These are phyloP conservation scores for Furcasterigmium furcatum DNA, from an alignment of 2,329 filamentous ascomycete species.

Conservation along the genomic window DNA sequence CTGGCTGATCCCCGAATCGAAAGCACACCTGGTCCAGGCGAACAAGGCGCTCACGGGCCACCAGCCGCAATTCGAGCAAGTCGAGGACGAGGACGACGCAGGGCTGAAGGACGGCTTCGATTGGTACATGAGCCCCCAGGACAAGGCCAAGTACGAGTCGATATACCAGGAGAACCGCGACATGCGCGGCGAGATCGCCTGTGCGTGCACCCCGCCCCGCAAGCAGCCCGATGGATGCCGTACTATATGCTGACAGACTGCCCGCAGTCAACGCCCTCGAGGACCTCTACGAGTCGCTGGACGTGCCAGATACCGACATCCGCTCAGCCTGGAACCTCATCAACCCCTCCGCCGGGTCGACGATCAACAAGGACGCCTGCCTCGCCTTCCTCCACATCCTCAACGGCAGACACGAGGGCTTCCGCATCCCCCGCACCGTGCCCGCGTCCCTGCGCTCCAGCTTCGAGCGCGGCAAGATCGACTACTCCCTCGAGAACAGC, in stretches of 20 bases:
- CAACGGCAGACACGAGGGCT: constrained; percentile 93
- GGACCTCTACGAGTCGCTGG: constrained; percentile 80
- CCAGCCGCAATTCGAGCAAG: constrained; percentile 78
- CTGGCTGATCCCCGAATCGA: constrained; percentile 96
- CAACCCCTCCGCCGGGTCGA: constrained; percentile 79
- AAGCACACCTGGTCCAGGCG: constrained; percentile 85
- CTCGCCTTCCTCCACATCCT: constrained; percentile 96
- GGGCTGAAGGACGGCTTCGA: constrained; percentile 96
- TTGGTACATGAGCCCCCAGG: constrained; percentile 95
- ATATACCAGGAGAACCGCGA: constrained; percentile 94
- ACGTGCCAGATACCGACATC: constrained; percentile 73
- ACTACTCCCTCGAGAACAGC: constrained; percentile 86
- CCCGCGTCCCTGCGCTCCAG: constrained; percentile 86
- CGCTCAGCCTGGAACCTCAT: constrained; percentile 95
- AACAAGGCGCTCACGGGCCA: constrained; percentile 74
- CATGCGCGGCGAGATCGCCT: constrained; percentile 77
- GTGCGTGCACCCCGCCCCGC: constrained; percentile 41
- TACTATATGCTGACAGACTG: constrained; percentile 4
- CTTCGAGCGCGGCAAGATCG: constrained; percentile 94
- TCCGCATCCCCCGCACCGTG: constrained; percentile 86
- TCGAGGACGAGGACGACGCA: constrained; percentile 79
- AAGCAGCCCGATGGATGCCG: too few relatives aligned
- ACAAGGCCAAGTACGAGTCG: constrained; percentile 93
- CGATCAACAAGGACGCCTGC: constrained; percentile 91
- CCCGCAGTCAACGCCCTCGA: constrained; percentile 72